Conservation (phyloP, 768 basidiomycete genomes). For the Russula brevipes region DNA sequence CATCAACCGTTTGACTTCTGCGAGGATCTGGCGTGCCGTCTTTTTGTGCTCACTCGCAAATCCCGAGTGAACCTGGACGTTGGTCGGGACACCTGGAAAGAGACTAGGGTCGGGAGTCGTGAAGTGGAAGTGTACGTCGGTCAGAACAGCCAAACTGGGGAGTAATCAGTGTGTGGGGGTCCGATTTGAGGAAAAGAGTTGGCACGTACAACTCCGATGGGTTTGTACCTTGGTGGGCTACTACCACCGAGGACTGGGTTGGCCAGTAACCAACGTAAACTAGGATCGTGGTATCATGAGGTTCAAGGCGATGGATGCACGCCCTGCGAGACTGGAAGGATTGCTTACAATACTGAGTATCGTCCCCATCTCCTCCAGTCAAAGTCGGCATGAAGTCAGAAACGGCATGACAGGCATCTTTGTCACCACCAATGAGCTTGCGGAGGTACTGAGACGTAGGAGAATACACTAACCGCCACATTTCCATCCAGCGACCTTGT, state of each 20-base stretch:
- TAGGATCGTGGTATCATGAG: conserved; percentile 2
- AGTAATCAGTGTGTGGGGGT: not conserved
- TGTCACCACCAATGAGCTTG: not conserved
- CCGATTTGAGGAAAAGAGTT: not conserved
- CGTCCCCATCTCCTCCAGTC: conserved; percentile 48
- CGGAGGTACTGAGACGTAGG: not conserved
- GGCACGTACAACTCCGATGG: conserved; percentile 13
- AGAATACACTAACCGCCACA: conserved; percentile 39
- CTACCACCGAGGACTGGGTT: conserved; percentile 18
- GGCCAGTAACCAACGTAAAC: conserved; percentile 26
- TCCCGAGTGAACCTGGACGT: conserved; percentile 12
- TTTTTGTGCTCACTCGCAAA: conserved; percentile 18
- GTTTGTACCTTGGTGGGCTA: conserved; percentile 24
- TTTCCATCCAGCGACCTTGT: conserved; percentile 36
- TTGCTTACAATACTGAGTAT: conserved; percentile 43
- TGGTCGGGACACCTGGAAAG: conserved; percentile 13
- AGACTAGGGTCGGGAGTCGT: conserved; percentile 1
- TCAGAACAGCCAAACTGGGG: conserved; percentile 13
- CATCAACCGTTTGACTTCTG: conserved; percentile 21
- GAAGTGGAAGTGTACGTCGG: not conserved
- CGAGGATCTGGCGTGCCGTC: conserved; percentile 20
- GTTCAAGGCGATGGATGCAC: not conserved
- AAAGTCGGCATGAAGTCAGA: conserved; percentile 38
- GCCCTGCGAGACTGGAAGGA: not conserved
- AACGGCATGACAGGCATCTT: conserved; percentile 40